phyloP scores from a whole-genome alignment of 1,139 yeast genomes.

The Kluyveromyces marxianus region DNA sequence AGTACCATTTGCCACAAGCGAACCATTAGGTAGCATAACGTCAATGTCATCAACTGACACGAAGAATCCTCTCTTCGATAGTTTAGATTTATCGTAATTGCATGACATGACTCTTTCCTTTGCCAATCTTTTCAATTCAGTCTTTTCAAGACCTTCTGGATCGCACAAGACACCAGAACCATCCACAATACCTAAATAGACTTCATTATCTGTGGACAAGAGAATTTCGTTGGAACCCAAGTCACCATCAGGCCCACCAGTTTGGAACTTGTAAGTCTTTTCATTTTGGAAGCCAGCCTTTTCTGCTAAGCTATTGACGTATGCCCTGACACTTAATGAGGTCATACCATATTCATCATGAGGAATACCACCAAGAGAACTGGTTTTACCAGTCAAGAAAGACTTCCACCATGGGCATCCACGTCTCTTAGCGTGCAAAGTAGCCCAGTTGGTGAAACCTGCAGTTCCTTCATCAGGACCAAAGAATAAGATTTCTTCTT shows the following conservation, averaged over 20 bases:
- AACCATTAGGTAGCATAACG: slow-evolving; percentile 68
- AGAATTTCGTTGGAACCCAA: slow-evolving; percentile 92
- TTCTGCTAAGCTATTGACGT: slow-evolving; percentile 81
- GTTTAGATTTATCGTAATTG: slow-evolving; percentile 55
- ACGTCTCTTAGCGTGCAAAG: slow-evolving; percentile 82
- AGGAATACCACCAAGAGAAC: slow-evolving; percentile 91
- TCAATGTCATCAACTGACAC: slow-evolving; percentile 85
- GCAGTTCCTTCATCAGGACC: slow-evolving; percentile 99
- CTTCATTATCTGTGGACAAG: slow-evolving; percentile 66
- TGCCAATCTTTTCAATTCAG: slow-evolving; percentile 75
- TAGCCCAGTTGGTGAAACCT: slow-evolving; percentile 96
- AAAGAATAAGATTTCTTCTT: slow-evolving; percentile 86
- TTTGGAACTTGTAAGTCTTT: slow-evolving; percentile 73
- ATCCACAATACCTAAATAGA: slow-evolving; percentile 83
- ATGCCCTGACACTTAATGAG: slow-evolving; percentile 86
- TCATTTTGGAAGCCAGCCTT: slow-evolving; percentile 57
- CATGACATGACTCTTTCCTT: slow-evolving; percentile 69
- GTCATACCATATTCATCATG: slow-evolving; percentile 99
- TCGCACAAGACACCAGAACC: slow-evolving; percentile 95
- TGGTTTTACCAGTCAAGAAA: slow-evolving; percentile 93
- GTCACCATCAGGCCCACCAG: slow-evolving; percentile 99
- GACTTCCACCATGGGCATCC: slow-evolving; percentile 99
- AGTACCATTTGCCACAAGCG: slow-evolving; percentile 69
- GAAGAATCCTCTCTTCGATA: slow-evolving; percentile 69
- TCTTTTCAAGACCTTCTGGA: slow-evolving; percentile 78